A percentile compares a stretch with the other conserved stretches of the same genome.
These are phyloP conservation scores for Diaporthe capsici DNA, from an alignment of 2,329 filamentous ascomycete genomes.

Conservation along the genomic window DNA sequence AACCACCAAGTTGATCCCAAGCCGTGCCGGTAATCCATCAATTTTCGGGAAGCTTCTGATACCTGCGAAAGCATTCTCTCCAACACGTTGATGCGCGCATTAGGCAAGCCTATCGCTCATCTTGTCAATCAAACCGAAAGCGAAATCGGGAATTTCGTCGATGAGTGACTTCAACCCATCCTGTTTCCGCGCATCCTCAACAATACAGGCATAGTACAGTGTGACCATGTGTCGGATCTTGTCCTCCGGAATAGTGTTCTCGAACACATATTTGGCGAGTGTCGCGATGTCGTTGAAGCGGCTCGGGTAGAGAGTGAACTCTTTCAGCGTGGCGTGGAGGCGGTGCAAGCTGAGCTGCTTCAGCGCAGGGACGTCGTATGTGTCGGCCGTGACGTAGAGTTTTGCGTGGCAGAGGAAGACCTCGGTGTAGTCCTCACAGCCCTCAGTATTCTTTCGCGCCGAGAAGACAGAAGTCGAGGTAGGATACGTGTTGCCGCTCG, in stretches of 20 bases:
- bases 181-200: slow-evolving; percentile 38
- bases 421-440: slow-evolving; percentile 39
- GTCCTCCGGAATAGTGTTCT: slow-evolving; percentile 36
- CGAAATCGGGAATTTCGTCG: slow-evolving; percentile 27
- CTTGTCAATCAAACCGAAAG: slow-evolving; percentile 15
- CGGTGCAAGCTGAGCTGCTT: slow-evolving; percentile 31
- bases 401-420: slow-evolving; percentile 43
- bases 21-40: neutral
- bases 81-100: fast-evolving
- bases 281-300: slow-evolving; percentile 34
- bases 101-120: slow-evolving; percentile 36
- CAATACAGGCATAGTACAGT: slow-evolving; percentile 40
- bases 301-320: slow-evolving; percentile 37
- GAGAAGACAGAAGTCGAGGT: neutral
- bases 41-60: neutral
- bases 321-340: slow-evolving; percentile 37
- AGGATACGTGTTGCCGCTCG: neutral
- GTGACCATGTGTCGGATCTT: slow-evolving; percentile 35
- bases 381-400: slow-evolving; percentile 41
- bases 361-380: slow-evolving; percentile 37
- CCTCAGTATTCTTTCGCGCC: slow-evolving; percentile 32
- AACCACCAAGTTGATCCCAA: neutral
- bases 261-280: slow-evolving; percentile 35
- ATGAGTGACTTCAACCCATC: slow-evolving; percentile 31
- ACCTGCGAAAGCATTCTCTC: neutral